Percentiles rank a stretch among this genome's conserved stretches.
Evolutionary conservation across 106 monocot genomes (phyloP).

Genomic region (Dendrobium catenatum): DNA sequence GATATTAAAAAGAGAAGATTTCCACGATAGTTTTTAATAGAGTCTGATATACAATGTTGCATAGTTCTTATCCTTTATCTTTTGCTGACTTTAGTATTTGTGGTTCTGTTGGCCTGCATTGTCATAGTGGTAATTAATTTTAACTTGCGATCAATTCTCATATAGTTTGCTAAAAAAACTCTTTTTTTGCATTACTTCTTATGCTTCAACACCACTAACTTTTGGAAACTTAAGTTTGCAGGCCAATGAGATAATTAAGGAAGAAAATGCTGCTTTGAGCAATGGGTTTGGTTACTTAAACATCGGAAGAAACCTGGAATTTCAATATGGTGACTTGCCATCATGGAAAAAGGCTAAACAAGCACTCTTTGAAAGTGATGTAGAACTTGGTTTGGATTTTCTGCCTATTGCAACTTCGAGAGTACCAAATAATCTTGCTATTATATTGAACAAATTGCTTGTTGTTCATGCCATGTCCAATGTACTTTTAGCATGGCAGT

Average conservation of each 20-base stretch:
- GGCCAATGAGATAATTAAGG: slow-evolving; percentile 44
- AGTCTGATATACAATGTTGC: too few species aligned
- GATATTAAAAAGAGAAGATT: too few species aligned
- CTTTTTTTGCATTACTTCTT: not conserved
- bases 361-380: slow-evolving; percentile 19
- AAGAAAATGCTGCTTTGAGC: slow-evolving; percentile 16
- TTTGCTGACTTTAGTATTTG: not conserved
- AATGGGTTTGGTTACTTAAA: slow-evolving; percentile 19
- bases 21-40: too few species aligned
- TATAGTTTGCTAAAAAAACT: not conserved
- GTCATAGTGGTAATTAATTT: not conserved
- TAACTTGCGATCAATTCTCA: not conserved
- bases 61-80: not conserved
- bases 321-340: slow-evolving; percentile 12
- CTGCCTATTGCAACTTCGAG: slow-evolving; percentile 18
- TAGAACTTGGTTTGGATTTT: slow-evolving; percentile 26
- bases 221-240: slow-evolving; percentile 22
- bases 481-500: slow-evolving; percentile 25
- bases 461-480: slow-evolving; percentile 51
- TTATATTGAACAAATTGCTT: slow-evolving; percentile 35
- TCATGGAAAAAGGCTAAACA: slow-evolving; percentile 20
- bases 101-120: not conserved
- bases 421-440: slow-evolving; percentile 22
- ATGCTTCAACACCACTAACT: not conserved
- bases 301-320: slow-evolving; percentile 11